Percentiles rank a stretch among this genome's conserved stretches.
phyloP scores from a whole-genome alignment of 2,329 filamentous ascomycete species.

The Sclerotinia trifoliorum region DNA sequence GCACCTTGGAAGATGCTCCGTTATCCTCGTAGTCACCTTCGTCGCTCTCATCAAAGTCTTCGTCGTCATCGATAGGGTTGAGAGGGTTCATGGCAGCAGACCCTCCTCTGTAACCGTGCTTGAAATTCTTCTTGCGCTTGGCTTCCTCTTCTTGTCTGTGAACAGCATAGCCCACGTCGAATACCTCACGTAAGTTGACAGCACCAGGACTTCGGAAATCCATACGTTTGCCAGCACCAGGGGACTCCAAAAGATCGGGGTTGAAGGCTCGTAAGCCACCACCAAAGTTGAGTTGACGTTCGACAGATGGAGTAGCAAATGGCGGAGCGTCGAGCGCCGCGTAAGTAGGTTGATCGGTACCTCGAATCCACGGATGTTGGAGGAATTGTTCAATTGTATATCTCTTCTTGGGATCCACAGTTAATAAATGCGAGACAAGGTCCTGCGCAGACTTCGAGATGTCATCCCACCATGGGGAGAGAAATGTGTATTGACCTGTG shows the following conservation, averaged over 20 bases:
- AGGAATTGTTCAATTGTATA: conserved; percentile 93
- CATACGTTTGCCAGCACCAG: conserved; percentile 63
- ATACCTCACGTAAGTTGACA: conserved; percentile 93
- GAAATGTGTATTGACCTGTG: conserved; percentile 92
- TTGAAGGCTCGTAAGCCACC: conserved; percentile 53
- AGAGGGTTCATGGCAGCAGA: conserved; percentile 63
- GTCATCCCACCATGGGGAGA: conserved; percentile 99
- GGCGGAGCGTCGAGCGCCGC: conserved; percentile 69
- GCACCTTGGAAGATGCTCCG: conserved; percentile 60
- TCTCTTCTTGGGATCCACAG: conserved; percentile 91
- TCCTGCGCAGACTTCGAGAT: conserved; percentile 95
- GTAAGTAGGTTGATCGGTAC: conserved; percentile 64
- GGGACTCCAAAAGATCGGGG: conserved; percentile 54
- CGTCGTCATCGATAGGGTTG: conserved; percentile 63
- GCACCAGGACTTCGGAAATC: conserved; percentile 96
- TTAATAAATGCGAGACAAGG: conserved; percentile 86
- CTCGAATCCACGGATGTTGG: conserved; percentile 87
- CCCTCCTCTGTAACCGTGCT: conserved; percentile 65
- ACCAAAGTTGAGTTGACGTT: conserved; percentile 36
- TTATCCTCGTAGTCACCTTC: conserved; percentile 59
- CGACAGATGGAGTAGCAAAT: conserved; percentile 62
- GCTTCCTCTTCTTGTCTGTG: conserved; percentile 94
- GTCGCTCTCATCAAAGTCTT: conserved; percentile 64
- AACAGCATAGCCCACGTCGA: conserved; percentile 97
- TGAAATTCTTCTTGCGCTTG: conserved; percentile 83